Percentiles rank a stretch among this genome's conserved stretches.
phyloP scores from a whole-genome alignment of 2,329 filamentous ascomycete genomes.

The Herpotrichia juniperi region DNA sequence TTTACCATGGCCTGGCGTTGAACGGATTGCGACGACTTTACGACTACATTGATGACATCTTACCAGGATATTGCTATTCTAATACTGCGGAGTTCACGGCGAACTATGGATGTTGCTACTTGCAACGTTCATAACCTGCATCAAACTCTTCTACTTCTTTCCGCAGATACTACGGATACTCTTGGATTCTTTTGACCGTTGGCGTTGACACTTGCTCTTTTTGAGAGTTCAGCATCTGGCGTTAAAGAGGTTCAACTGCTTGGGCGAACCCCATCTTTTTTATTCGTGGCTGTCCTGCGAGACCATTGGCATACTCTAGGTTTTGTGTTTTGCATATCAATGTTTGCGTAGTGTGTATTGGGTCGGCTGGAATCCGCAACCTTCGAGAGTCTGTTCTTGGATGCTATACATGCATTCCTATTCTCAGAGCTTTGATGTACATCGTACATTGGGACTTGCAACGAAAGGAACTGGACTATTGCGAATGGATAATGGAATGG shows the following conservation, averaged over 20 bases:
- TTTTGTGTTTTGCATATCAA: neutral
- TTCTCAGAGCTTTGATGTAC: neutral
- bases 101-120: neutral
- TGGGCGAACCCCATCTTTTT: neutral
- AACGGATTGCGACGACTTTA: slow-evolving; percentile 2
- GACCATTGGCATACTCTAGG: neutral
- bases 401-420: neutral
- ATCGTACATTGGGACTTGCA: neutral
- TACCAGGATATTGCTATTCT: slow-evolving; percentile 6
- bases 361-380: neutral
- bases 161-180: neutral
- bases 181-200: neutral
- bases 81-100: slow-evolving; percentile 2
- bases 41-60: slow-evolving; percentile 5
- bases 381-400: neutral
- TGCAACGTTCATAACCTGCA: neutral
- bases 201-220: neutral
- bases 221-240: neutral
- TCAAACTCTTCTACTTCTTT: neutral
- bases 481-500: neutral
- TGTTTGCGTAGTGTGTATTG: neutral
- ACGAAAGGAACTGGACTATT: neutral
- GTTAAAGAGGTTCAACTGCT: neutral
- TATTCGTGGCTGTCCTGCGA: neutral
- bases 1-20: neutral